Conservation (phyloP, 2,329 filamentous ascomycete genomes). For the Ampelomyces quisqualis region DNA sequence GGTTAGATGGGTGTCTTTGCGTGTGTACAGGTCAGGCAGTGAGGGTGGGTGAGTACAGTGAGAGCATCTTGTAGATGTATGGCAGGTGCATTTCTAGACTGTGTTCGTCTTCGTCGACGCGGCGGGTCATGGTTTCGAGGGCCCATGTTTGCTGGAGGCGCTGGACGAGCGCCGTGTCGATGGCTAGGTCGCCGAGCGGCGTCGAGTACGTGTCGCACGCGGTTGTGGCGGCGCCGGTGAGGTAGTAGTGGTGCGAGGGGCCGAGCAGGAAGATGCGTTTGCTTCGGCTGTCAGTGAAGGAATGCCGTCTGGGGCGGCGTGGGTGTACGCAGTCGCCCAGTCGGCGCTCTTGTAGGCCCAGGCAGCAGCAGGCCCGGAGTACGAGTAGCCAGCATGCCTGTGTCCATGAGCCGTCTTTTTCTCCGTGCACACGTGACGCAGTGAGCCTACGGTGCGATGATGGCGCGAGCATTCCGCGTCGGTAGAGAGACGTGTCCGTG, state of each 20-base stretch:
- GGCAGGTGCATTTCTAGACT: constrained; percentile 96
- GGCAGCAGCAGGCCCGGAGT: constrained; percentile 87
- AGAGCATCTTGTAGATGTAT: constrained; percentile 80
- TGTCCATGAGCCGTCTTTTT: constrained; percentile 30
- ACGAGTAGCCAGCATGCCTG: constrained; percentile 91
- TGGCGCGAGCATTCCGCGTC: constrained; percentile 70
- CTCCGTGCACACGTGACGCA: constrained; percentile 1
- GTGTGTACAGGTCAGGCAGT: not conserved
- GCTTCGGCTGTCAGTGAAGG: constrained; percentile 39
- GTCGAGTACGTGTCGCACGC: constrained; percentile 70
- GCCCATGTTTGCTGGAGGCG: constrained; percentile 40
- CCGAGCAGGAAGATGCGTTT: constrained; percentile 92
- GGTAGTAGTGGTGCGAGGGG: constrained; percentile 84
- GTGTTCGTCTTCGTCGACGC: constrained; percentile 79
- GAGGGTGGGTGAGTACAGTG: constrained; percentile 42
- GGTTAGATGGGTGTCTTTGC: constrained; percentile 14
- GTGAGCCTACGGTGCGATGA: constrained; percentile 83
- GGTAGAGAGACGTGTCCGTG: constrained; percentile 57
- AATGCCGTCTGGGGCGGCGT: too few relatives aligned
- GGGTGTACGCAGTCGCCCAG: constrained; percentile 66
- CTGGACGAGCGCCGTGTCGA: constrained; percentile 62
- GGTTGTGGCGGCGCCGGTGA: constrained; percentile 75
- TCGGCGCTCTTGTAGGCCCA: constrained; percentile 93
- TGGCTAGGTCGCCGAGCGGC: constrained; percentile 67
- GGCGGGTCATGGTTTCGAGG: constrained; percentile 57